A percentile compares a stretch with the other conserved stretches of the same genome.
phyloP scores from a whole-genome alignment of 1,139 yeast species.

The Kluyveromyces marxianus region DNA sequence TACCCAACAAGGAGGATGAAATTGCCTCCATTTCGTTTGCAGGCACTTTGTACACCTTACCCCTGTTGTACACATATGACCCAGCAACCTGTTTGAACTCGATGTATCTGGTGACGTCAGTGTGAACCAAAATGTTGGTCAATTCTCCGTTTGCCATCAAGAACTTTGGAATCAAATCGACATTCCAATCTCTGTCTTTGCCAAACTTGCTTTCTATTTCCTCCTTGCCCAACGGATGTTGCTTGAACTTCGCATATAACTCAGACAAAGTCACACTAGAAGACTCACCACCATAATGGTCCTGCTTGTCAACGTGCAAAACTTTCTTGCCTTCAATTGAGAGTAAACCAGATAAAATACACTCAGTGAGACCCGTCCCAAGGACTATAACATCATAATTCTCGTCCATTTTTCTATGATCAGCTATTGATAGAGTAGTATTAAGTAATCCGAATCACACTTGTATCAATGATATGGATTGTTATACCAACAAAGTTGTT shows the following conservation, averaged over 20 bases:
- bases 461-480: too few species aligned
- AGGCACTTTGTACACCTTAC: constrained; percentile 92
- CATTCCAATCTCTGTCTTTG: constrained; percentile 95
- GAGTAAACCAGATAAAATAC: constrained; percentile 86
- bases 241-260: constrained; percentile 64
- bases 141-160: constrained; percentile 97
- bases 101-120: constrained; percentile 90
- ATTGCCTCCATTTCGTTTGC: constrained; percentile 87
- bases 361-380: constrained; percentile 89
- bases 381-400: constrained; percentile 86
- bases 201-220: constrained; percentile 47
- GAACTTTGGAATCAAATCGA: constrained; percentile 93
- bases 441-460: too few species aligned
- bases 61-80: constrained; percentile 81
- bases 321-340: constrained; percentile 97
- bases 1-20: constrained; percentile 86
- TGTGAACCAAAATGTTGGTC: constrained; percentile 89
- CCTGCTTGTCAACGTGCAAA: constrained; percentile 91
- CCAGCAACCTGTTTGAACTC: constrained; percentile 96
- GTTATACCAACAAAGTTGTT: too few species aligned
- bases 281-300: constrained; percentile 82
- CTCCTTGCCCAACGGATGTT: constrained; percentile 62
- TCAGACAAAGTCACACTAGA: constrained; percentile 47
- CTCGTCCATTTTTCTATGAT: constrained; percentile 65
- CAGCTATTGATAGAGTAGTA: background rate